phyloP scores from a whole-genome alignment of 257 asterid species.

The Forsythia viridissima region DNA sequence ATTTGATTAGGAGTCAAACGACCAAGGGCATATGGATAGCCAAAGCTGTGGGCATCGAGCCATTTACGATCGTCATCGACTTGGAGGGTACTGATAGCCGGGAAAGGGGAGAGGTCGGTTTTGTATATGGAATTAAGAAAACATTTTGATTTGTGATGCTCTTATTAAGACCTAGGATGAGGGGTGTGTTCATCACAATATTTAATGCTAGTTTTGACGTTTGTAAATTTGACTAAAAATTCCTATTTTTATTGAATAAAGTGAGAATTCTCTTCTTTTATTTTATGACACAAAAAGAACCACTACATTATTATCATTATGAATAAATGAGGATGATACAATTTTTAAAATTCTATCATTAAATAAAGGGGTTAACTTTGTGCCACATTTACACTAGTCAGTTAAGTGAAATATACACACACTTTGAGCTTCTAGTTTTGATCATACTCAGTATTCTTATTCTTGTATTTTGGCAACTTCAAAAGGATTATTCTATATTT shows the following conservation, averaged over 20 bases:
- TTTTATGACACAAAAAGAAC: not conserved
- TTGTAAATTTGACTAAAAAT: no score
- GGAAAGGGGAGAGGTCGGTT: constrained; percentile 62
- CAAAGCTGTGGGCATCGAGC: constrained; percentile 47
- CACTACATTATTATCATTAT: not conserved
- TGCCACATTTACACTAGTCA: not conserved
- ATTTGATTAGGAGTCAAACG: constrained; percentile 39
- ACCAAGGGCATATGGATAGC: constrained; percentile 67
- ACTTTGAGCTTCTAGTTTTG: not conserved
- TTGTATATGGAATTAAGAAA: not conserved
- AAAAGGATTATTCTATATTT: not conserved
- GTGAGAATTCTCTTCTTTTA: not conserved
- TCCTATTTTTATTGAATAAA: no score
- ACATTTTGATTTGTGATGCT: not conserved
- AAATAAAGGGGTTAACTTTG: not conserved
- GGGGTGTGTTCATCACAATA: not conserved
- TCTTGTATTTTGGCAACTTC: not conserved
- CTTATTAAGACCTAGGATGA: not conserved
- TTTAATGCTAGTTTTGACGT: not conserved
- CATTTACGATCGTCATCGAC: constrained; percentile 51
- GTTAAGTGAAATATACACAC: not conserved
- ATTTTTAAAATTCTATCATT: not conserved
- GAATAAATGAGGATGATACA: not conserved
- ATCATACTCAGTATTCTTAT: not conserved
- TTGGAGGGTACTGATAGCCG: constrained; percentile 70